Evolutionary conservation across 352 stramenopile species (phyloP), one percentile per base, ranked within the genome.

Genomic region (Halophytophthora polymorphica): DNA sequence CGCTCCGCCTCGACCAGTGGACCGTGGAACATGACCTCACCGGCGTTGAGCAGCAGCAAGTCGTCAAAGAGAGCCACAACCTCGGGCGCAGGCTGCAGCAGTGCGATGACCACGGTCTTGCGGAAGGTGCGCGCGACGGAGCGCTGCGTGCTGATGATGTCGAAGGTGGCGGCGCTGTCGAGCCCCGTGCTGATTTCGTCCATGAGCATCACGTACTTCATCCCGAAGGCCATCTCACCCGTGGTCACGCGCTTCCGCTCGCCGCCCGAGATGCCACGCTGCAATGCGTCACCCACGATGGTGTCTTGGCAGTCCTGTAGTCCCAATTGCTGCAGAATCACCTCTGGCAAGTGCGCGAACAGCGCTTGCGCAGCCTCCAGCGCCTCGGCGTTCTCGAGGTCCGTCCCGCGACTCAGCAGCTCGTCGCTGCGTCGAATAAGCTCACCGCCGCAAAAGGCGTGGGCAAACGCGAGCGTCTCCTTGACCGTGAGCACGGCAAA

Each of bases 161-260:
- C 74, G 29, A 66, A 83, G 4, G 73, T 84, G 4, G 71, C 67
- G 13, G 74, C 74, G 10, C 53, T 69, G 55, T 84, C 73, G 2
- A 84, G 56, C 2, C 73, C 73, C 11, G 71, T 83, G 23, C 53
- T 76, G 65, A 98, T 96, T 70, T 96, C 83, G 60, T 98, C 92
- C 59, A 83, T 80, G 39, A 91, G 82, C n/a, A 81, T 64, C 29
- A 96, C 74, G 44, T 74, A 79, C 56, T 79, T 74, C 35, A 71
- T 58, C 25, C 69, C 67, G 37, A 90, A 80, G 31, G 93, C 62
- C 77, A 98, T 98, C 70, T 91, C 73, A 1, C 75, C 80, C 1
- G 69, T 82, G 12, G 83, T 94, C 37, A 90, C 78, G 25, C 83
- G 69, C 57, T 88, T 88, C 19, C 75, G 66, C 50, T 69, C 55